Evolutionary conservation across 192 early-diverging fungal genomes (phyloP).

Genomic region (Backusella mclennaniae): DNA sequence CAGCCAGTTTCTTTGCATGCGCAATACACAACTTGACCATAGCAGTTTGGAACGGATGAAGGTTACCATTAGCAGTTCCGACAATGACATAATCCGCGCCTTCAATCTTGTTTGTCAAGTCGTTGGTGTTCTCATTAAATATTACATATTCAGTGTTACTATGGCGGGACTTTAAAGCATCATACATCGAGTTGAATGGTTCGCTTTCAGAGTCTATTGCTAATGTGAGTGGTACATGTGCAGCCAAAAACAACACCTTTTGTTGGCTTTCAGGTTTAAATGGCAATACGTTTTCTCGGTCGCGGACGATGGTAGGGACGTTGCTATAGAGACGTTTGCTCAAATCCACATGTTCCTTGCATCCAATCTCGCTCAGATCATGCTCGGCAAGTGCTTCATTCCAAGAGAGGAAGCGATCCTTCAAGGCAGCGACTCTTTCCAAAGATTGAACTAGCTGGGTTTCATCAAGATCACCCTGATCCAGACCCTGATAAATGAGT

Average conservation of each 20-base stretch:
- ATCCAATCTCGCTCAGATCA: conserved; percentile 17
- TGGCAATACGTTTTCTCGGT: conserved; percentile 20
- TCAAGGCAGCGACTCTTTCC: conserved; percentile 25
- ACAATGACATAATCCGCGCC: conserved; percentile 24
- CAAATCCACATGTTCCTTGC: conserved; percentile 19
- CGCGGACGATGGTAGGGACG: conserved; percentile 29
- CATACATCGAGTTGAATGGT: conserved; percentile 34
- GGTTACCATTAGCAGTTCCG: conserved; percentile 37
- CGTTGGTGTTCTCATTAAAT: conserved; percentile 24
- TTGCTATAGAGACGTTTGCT: conserved; percentile 27
- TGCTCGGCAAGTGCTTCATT: conserved; percentile 15
- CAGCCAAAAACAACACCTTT: conserved; percentile 32
- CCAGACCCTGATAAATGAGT: conserved; percentile 14
- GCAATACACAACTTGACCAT: conserved; percentile 19
- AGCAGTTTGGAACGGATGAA: conserved; percentile 28
- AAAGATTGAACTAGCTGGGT: conserved; percentile 21
- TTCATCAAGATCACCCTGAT: background rate
- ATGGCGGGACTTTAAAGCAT: conserved; percentile 19
- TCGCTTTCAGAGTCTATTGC: conserved; percentile 38
- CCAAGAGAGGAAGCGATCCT: conserved; percentile 34
- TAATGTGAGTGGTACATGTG: conserved; percentile 35
- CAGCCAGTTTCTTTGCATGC: conserved; percentile 12
- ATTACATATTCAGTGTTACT: conserved; percentile 23
- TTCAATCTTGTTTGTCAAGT: conserved; percentile 7
- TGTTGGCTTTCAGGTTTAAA: conserved; percentile 11